Base-by-base conservation (phyloP, 257 asterid species). In the Rubia yunnanensis region DNA sequence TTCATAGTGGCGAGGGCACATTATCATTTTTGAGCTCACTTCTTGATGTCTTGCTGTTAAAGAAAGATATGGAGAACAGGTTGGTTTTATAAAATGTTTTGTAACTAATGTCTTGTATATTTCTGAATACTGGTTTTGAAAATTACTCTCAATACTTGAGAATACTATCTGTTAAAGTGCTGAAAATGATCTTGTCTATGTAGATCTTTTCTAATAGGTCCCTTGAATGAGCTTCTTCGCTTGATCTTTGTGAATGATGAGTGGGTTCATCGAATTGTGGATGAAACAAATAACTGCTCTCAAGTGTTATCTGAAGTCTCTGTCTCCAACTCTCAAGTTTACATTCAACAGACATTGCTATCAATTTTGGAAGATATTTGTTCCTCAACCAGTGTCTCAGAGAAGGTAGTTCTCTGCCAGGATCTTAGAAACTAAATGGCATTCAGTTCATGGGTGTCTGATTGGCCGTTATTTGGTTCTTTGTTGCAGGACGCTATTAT, bases 31-130 rank as follows among this genome's bases (percentile, higher is more conserved):
- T 84, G 63, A 73, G 87, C 70, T 82, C 92, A 65, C 84, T 89
- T 72, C 95, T 92, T 41, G 99, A 92, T 66, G 84, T 86, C 61
- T 68, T 92, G 76, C 86, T 86, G 9, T 74, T 89, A 72, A 92
- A 92, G 78, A 89, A 86, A 74, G 65, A 81, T 74, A 83, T 86
- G 63, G 79, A 73, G 46, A 88, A 78, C 83, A 87, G 99, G 99
- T 89, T 46, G 10, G 56, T 52, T 36, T 22, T 30, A 4, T 46
- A 2, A 34, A 27, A 14, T 70, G 11, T 49, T 44, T 48, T 5
- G 7, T 46, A 22, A 30, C 1, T 49, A 22, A 23, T 31, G 52
- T 15, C 22, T 68, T 56, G 5, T 53, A 34, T 24, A 38, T 39
- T n/a, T 60, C 50, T 10, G 44, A 39, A 20, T 7, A 56, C 22